Evolutionary conservation across 371 early-diverging fungal species (phyloP).

Genomic region (Mucor lusitanicus): DNA sequence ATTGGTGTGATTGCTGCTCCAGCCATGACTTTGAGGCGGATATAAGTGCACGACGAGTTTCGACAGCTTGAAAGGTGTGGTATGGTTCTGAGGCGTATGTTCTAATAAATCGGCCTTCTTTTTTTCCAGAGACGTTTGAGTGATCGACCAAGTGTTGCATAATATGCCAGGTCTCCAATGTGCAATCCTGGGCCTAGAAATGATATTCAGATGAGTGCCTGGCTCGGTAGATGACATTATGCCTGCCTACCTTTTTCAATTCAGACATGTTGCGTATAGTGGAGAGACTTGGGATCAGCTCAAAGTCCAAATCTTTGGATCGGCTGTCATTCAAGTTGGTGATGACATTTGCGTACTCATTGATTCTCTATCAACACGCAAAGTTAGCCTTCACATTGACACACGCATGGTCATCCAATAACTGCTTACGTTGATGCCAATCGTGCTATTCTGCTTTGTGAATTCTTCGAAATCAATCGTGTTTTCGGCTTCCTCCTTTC

Average conservation of each 20-base stretch:
- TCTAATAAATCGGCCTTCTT: slow-evolving; percentile 17
- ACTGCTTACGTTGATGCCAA: slow-evolving; percentile 8
- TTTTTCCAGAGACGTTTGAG: not conserved
- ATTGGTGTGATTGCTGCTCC: slow-evolving; percentile 15
- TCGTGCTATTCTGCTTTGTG: not conserved
- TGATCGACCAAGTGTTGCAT: slow-evolving; percentile 7
- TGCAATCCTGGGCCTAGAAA: slow-evolving; percentile 16
- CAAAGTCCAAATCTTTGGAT: slow-evolving; percentile 4
- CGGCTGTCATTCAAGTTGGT: slow-evolving; percentile 11
- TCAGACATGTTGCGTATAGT: slow-evolving; percentile 17
- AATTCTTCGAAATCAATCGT: slow-evolving; percentile 2
- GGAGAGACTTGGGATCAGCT: slow-evolving; percentile 3
- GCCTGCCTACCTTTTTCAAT: slow-evolving; percentile 10
- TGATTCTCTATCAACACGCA: slow-evolving; percentile 11
- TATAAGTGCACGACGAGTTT: slow-evolving; percentile 15
- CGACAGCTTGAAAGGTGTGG: not conserved
- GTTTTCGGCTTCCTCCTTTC: slow-evolving; percentile 4
- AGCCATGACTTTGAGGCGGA: slow-evolving; percentile 22
- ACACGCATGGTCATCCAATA: not conserved
- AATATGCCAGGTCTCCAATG: slow-evolving; percentile 19
- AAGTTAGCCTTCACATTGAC: not conserved
- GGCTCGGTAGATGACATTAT: not conserved
- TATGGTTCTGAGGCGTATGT: slow-evolving; percentile 11
- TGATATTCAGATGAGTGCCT: no score
- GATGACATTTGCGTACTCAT: slow-evolving; percentile 11